These are phyloP conservation scores for Tritrichomonas musculus DNA, from an alignment of 208 protist species.

Conservation along the genomic window DNA sequence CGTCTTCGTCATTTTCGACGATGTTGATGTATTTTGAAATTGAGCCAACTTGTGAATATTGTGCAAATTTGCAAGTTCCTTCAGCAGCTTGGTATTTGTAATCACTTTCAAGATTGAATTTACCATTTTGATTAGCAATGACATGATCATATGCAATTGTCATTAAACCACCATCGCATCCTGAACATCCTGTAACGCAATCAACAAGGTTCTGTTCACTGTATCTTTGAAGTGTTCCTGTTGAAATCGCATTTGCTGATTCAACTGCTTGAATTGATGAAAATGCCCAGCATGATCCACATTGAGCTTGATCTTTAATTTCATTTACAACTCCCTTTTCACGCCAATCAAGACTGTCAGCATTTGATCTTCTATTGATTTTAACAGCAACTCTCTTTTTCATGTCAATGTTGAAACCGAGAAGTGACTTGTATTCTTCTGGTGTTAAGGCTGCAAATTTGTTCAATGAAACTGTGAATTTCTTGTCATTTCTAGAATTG, in stretches of 20 bases:
- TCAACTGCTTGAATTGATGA: no score
- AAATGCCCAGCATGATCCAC: conserved; percentile 62
- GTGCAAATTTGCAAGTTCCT: no score
- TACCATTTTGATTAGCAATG: neutral
- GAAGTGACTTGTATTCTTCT: neutral
- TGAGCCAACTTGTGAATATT: no score
- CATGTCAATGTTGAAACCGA: neutral
- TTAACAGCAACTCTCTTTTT: neutral
- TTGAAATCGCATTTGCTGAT: conserved; percentile 49
- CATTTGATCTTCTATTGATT: neutral
- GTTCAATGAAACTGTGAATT: neutral
- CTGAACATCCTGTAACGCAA: conserved; percentile 36
- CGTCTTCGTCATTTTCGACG: no score
- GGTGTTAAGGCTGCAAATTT: neutral
- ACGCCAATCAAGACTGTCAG: conserved; percentile 54
- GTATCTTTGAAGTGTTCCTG: no score
- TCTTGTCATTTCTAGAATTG: neutral
- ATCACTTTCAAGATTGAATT: neutral
- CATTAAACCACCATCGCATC: conserved; percentile 37
- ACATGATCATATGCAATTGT: conserved; percentile 24
- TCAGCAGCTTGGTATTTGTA: no score
- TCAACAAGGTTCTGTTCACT: conserved; percentile 42
- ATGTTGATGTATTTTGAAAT: no score
- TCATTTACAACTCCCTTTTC: conserved; percentile 51
- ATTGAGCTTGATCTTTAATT: conserved; percentile 60